These are phyloP conservation scores for Hibiscus syriacus DNA, from an alignment of 345 rosid species.

Conservation along the genomic window DNA sequence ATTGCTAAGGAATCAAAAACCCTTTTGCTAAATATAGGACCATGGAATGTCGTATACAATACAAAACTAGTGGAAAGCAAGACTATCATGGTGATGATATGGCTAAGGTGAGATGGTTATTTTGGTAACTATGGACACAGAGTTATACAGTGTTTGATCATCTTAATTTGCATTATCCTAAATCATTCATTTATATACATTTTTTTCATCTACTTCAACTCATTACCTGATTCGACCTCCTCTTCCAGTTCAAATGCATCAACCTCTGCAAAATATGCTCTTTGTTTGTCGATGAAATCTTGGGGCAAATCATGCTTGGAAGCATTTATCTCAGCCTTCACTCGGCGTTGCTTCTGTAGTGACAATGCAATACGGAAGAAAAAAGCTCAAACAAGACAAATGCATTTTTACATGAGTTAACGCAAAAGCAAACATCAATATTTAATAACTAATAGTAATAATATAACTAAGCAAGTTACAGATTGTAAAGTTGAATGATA, in stretches of 20 bases:
- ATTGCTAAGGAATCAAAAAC: neutral
- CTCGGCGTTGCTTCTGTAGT: neutral
- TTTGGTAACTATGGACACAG: neutral
- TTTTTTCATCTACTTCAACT: neutral
- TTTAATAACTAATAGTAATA: neutral
- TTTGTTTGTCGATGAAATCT: conserved; percentile 10
- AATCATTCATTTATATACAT: neutral
- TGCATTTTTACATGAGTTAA: neutral
- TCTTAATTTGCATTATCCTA: neutral
- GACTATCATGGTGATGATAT: neutral
- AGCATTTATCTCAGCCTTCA: neutral
- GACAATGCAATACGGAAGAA: neutral
- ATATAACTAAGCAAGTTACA: neutral
- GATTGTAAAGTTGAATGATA: neutral
- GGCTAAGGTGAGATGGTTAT: neutral
- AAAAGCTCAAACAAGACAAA: neutral
- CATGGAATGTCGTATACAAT: no score
- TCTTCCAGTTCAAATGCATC: conserved; percentile 13
- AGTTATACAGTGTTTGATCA: neutral
- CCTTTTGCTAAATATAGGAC: neutral
- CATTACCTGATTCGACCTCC: conserved; percentile 3
- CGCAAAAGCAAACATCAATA: neutral
- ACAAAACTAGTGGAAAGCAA: neutral
- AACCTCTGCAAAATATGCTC: conserved; percentile 6
- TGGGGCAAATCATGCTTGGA: neutral